Evolutionary conservation across 805 yeast species (phyloP).

Genomic region (Wickerhamomyces sydowiorum): DNA sequence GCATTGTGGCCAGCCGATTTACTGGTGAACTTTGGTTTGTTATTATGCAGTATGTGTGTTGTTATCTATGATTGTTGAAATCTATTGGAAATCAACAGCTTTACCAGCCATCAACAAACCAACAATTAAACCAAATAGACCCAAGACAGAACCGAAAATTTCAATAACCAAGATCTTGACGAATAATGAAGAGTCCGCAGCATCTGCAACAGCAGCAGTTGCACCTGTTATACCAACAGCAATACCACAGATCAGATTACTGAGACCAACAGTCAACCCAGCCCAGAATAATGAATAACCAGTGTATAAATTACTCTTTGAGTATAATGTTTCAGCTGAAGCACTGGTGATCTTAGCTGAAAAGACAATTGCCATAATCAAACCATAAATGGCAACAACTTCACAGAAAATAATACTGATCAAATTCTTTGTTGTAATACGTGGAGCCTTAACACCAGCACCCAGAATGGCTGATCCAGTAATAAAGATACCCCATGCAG

Average conservation of each 20-base stretch:
- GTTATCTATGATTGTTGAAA: no score
- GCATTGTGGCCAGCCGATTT: no score
- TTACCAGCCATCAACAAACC: constrained; percentile 96
- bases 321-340: constrained; percentile 50
- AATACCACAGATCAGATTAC: constrained; percentile 92
- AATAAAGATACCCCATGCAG: constrained; percentile 98
- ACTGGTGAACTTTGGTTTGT: no score
- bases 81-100: constrained; percentile 75
- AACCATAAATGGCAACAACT: constrained; percentile 97
- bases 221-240: constrained; percentile 98
- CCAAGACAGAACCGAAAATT: constrained; percentile 94
- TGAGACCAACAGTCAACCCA: constrained; percentile 89
- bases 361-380: constrained; percentile 96
- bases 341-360: constrained; percentile 81
- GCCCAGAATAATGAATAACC: constrained; percentile 98
- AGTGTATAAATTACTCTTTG: constrained; percentile 86
- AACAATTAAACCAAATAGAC: constrained; percentile 92
- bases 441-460: constrained; percentile 97
- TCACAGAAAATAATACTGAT: constrained; percentile 98
- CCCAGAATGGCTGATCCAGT: constrained; percentile 94
- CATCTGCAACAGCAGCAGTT: constrained; percentile 97
- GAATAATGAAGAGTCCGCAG: constrained; percentile 91
- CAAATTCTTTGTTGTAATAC: constrained; percentile 94
- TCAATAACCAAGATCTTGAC: constrained; percentile 96
- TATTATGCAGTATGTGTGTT: no score